Evolutionary conservation across 2,329 filamentous ascomycete species (phyloP), one percentile per base, ranked within the genome.

Genomic region (Malbranchea cinnamomea): DNA sequence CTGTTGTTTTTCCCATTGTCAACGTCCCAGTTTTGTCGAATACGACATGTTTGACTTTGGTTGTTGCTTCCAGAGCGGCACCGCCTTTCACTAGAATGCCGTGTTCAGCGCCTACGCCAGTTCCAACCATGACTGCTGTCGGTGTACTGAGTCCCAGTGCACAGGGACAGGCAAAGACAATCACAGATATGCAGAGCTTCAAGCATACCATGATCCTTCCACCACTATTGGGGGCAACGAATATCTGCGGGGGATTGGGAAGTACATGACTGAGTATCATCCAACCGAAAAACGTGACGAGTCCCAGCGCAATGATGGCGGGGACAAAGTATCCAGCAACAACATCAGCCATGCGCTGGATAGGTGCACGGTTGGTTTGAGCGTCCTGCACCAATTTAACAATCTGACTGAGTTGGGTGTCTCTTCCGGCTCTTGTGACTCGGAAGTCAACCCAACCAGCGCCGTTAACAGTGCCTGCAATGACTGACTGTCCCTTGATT

Each of bases 31-130:
- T 87, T 52, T 87, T 87, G 57, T 87, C 79, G 40, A 87, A 78
- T 0, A 87, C 64, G 2, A 84, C 67, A 41, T 84, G 71, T 0
- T 70, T 64, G 0, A 68, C 56, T 35, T 68, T 74, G 31, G 66
- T 56, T 0, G 69, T 72, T 1, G 73, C 83, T 59, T 98, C 87
- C 3, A 98, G 63, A 17, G 85, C 84, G 23, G 82, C 85, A 33
- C 89, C 89, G 32, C 89, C 87, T 58, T 98, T 98, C 52, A 95
- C 84, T n/a, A 98, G 64, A 43, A 98, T 98, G 14, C 89, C 89
- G 43, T 93, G 78, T 54, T 94, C 81, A 2, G 89, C 89, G 29
- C 89, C 89, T 18, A 94, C 75, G 35, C 89, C 89, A n/a, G 89
- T 95, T 24, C 89, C 89, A 17, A 98, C 89, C 89, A 98, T 95